Evolutionary conservation across 139 green algal genomes (phyloP).

Genomic region (Micractinium conductrix): DNA sequence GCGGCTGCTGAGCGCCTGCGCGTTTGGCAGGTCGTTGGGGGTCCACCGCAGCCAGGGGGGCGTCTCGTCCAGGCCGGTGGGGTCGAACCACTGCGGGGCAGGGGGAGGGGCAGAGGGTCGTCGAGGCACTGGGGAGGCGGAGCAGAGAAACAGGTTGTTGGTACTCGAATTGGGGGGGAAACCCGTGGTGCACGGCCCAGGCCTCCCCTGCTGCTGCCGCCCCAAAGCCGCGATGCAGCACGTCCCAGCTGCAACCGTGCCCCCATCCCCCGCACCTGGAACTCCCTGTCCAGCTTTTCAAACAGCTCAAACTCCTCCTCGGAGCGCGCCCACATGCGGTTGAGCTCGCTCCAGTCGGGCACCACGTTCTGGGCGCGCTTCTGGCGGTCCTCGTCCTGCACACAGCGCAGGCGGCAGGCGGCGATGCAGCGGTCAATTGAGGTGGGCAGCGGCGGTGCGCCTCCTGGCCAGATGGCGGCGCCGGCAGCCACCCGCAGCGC

Average conservation of each 20-base stretch:
- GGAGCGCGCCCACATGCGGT: conserved; percentile 40
- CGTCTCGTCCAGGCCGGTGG: conserved; percentile 19
- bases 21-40: conserved; percentile 1
- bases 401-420: no score
- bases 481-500: no score
- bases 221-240: neutral
- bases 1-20: conserved; percentile 6
- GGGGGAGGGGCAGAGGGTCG: no score
- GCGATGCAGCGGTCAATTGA: no score
- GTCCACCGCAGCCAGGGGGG: conserved; percentile 22
- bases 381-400: conserved; percentile 67
- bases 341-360: conserved; percentile 61
- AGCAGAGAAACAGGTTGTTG: neutral
- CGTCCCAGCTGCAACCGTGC: neutral
- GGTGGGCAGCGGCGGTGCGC: no score
- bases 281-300: conserved; percentile 53
- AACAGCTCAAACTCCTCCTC: conserved; percentile 58
- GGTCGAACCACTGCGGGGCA: conserved; percentile 30
- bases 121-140: no score
- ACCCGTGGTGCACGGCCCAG: no score
- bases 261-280: neutral
- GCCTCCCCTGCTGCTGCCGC: no score
- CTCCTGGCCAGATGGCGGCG: no score
- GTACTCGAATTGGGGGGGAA: neutral
- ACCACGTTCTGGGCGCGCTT: conserved; percentile 67